Base-by-base conservation (phyloP, 208 protist genomes). In the Trypanosoma conorhini region DNA sequence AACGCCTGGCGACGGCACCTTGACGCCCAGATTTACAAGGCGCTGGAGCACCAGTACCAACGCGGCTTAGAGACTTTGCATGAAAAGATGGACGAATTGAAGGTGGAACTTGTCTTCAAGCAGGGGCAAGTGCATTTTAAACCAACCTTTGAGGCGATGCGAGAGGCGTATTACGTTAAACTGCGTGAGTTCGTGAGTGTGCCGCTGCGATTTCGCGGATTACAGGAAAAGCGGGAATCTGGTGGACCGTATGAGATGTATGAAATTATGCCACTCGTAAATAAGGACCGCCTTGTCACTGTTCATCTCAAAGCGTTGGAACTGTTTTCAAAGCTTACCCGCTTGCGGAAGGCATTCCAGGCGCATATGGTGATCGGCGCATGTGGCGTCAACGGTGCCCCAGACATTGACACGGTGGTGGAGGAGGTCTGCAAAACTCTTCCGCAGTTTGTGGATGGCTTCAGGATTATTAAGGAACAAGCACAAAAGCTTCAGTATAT, bases 1-100 rank as follows among this genome's bases (percentile, higher is more conserved):
- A 82, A 93, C 5, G 74, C 65, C 42, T 99, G 98, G 98, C 83
- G 87, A 33, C 76, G 83, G 50, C 97, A 99, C 83, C 98, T 96
- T 92, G 97, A 99, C 79, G 85, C 90, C 26, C 97, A 99, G 73
- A 91, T 99, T 52, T 99, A 98, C 95, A 99, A 99, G 82, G 96
- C 96, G 5, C 86, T 99, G 24, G 96, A 98, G 76, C 84, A 94
- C 63, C 96, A 98, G 81, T 99, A 99, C 79, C 83, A 87, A 28
- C 77, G 80, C 3, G 95, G 95, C 8, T 82, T 98, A 42, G 96
- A 98, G 80, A 86, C 61, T 35, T 80, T 98, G 26, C 93, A 98
- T 76, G 93, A 98, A 72, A 90, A 92, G 61, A 92, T 98, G 78
- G 86, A 96, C 64, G 87, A 95, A 65, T 92, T 98, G 62, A 93